These are phyloP conservation scores for Zea luxurians DNA, from an alignment of 176 grass and related monocot genomes.

Conservation along the genomic window DNA sequence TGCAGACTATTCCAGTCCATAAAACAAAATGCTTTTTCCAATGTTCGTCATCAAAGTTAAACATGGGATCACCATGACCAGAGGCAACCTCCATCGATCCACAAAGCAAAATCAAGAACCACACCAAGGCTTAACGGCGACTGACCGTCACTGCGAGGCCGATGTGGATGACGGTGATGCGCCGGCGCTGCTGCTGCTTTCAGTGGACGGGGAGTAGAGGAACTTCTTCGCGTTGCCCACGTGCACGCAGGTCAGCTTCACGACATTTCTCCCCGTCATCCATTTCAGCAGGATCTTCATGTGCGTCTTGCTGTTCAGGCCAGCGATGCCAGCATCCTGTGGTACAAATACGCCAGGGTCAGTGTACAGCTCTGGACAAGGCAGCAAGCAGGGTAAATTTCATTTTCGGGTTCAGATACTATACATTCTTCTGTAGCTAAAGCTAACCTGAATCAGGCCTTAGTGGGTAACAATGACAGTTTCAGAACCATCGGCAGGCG, in stretches of 20 bases:
- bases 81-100: too few relatives aligned
- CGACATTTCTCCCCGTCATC: conserved; percentile 62
- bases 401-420: neutral
- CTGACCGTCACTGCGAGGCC: too few relatives aligned
- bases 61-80: too few relatives aligned
- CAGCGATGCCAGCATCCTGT: conserved; percentile 59
- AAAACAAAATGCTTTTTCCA: too few relatives aligned
- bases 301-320: conserved; percentile 81
- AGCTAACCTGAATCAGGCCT: neutral
- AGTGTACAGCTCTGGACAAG: neutral
- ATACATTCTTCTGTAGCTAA: neutral
- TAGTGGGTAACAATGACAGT: neutral
- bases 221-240: conserved; percentile 61
- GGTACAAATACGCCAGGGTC: neutral
- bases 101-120: too few relatives aligned
- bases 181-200: neutral
- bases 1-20: too few relatives aligned
- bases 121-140: too few relatives aligned
- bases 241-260: conserved; percentile 53
- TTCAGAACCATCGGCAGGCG: neutral
- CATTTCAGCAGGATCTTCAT: conserved; percentile 88
- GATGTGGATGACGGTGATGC: too few relatives aligned
- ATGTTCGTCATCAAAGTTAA: too few relatives aligned
- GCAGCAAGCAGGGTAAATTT: neutral
- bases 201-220: conserved; percentile 45